Evolutionary conservation across 768 basidiomycete genomes (phyloP), one percentile per base, ranked within the genome.

Genomic region (Paxillus involutus): DNA sequence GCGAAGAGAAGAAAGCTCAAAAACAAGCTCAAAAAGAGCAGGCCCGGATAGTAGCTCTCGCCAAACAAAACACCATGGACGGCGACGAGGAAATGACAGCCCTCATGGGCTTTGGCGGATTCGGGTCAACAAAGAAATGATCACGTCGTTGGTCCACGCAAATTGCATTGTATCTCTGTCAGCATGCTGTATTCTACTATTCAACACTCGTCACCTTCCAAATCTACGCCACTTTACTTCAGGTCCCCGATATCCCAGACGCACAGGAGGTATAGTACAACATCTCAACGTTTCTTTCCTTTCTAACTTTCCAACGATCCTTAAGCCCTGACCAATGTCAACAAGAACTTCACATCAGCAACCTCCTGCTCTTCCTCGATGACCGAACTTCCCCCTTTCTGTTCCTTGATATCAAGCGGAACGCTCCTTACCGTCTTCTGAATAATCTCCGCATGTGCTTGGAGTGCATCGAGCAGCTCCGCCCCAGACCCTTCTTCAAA

Each of bases 81-180:
- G 74, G 71, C 51, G 84, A 85, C 51, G 69, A 78, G 54, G 86
- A 89, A 57, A 88, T 95, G 84, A 77, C 86, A 52, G 74, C 75
- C 29, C 79, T 91, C 75, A 95, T 96, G 93, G 94, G 94, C 33
- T 97, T 97, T 68, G 86, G 83, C 44, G 91, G 92, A 1, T 97
- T 97, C 65, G 92, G 91, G 39, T 76, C 88, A 26, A 82, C 83
- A n/a, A 94, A 93, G 73, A 91, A 88, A 70, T 92, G 69, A 80
- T 33, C 40, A 49, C 12, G 10, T 50, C 24, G 44, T 51, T 47
- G 52, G 58, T 49, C 63, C 56, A 33, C 45, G 44, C 48, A 19
- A 29, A 41, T 42, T 59, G 53, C 59, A 59, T 53, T 59, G 58
- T 63, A 63, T 58, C 39, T 48, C 45, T 57, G 53, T 40, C 44